Evolutionary conservation across 108 stramenopile species (phyloP).

Genomic region (Cyclotella kingstonii): DNA sequence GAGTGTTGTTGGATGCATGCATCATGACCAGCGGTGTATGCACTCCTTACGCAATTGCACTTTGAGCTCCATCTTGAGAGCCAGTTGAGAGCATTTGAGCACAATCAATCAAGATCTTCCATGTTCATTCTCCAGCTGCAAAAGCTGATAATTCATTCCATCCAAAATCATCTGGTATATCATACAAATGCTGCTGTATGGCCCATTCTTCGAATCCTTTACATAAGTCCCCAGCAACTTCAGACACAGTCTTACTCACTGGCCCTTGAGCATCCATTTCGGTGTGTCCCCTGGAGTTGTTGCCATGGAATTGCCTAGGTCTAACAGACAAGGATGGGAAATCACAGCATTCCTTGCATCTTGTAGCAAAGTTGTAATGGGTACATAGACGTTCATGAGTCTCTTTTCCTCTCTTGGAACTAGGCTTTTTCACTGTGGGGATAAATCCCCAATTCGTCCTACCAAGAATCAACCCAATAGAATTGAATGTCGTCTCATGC

Average conservation of each 20-base stretch:
- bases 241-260: conserved; percentile 48
- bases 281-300: conserved; percentile 30
- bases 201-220: conserved; percentile 67
- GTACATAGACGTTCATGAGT: conserved; percentile 74
- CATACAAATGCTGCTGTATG: conserved; percentile 44
- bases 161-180: conserved; percentile 66
- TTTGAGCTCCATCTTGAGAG: no score
- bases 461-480: conserved; percentile 65
- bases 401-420: conserved; percentile 45
- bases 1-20: no score
- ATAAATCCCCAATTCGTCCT: conserved; percentile 82
- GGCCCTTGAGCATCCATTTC: conserved; percentile 7
- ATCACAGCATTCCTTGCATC: conserved; percentile 75
- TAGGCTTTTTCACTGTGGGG: conserved; percentile 58
- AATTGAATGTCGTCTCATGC: conserved; percentile 62
- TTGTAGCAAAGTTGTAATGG: conserved; percentile 73
- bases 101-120: no score
- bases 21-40: no score
- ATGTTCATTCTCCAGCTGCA: conserved; percentile 11
- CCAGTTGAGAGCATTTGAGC: no score
- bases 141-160: conserved; percentile 68
- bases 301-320: conserved; percentile 20
- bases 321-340: conserved; percentile 59
- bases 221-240: conserved; percentile 61
- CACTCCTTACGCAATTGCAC: no score